Evolutionary conservation across 345 rosid species (phyloP).

Genomic region (Salix brachista): DNA sequence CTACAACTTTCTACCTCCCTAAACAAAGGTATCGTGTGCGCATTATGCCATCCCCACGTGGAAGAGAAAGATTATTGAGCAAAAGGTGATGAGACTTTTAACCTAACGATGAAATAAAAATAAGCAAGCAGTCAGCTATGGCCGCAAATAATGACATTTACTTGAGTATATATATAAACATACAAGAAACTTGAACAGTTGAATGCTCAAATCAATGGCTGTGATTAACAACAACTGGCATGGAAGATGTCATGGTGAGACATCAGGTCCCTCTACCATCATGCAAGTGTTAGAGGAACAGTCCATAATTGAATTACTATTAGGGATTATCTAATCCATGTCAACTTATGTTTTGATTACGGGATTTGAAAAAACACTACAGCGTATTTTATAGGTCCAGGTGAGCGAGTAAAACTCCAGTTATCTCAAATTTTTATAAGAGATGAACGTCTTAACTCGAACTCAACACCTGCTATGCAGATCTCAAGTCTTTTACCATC

Average conservation of each 20-base stretch:
- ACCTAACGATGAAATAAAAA: constrained; percentile 6
- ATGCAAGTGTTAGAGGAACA: background rate
- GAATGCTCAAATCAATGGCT: background rate
- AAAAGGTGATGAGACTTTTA: constrained; percentile 1
- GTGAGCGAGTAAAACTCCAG: fast-evolving
- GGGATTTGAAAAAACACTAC: no score
- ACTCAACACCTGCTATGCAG: no score
- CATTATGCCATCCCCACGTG: background rate
- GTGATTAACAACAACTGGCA: background rate
- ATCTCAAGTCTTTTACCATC: no score
- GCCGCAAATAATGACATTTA: background rate
- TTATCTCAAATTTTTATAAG: no score
- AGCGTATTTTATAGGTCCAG: no score
- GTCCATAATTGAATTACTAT: background rate
- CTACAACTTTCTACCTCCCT: background rate
- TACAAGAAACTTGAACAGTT: background rate
- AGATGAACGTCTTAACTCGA: fast-evolving
- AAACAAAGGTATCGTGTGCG: background rate
- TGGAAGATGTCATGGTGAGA: background rate
- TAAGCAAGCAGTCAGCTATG: background rate
- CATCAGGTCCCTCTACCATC: background rate
- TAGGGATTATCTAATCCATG: background rate
- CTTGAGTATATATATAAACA: background rate
- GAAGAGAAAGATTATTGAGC: background rate
- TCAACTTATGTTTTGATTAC: background rate